Percentiles rank a stretch among this genome's conserved stretches.
Evolutionary conservation across 768 basidiomycete species (phyloP).

Genomic region (Cystofilobasidium macerans): DNA sequence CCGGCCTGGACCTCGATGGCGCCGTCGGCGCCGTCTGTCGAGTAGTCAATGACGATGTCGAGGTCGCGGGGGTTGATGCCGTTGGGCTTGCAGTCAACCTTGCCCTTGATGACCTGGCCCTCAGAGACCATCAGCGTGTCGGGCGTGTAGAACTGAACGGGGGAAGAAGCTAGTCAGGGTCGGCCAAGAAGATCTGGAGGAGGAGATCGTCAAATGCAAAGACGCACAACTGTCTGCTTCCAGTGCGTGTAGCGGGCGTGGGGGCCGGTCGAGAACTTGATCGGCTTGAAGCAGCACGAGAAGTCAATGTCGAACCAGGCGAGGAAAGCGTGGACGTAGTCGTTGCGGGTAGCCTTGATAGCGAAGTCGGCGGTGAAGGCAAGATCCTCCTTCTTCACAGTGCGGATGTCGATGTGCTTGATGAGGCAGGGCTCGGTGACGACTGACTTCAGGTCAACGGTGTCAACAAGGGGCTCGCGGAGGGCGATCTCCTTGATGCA

Average conservation of each 20-base stretch:
- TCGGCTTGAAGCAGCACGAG: constrained; percentile 88
- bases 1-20: constrained; percentile 28
- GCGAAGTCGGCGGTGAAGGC: constrained; percentile 70
- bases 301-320: constrained; percentile 98
- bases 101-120: constrained; percentile 63
- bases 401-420: constrained; percentile 85
- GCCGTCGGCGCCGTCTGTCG: constrained; percentile 39
- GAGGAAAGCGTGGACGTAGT: constrained; percentile 94
- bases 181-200: no score
- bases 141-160: constrained; percentile 93
- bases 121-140: constrained; percentile 42
- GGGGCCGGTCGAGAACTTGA: constrained; percentile 92
- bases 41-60: constrained; percentile 74
- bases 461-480: constrained; percentile 91
- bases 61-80: constrained; percentile 86
- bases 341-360: constrained; percentile 71
- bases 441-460: constrained; percentile 92
- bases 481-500: constrained; percentile 99
- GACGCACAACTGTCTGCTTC: constrained; percentile 60
- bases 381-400: constrained; percentile 90
- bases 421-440: constrained; percentile 83
- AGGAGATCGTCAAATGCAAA: no score
- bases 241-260: constrained; percentile 94
- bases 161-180: no score
- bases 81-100: constrained; percentile 73